Base-by-base conservation (phyloP, 768 basidiomycete genomes). In the Boletus sp. region DNA sequence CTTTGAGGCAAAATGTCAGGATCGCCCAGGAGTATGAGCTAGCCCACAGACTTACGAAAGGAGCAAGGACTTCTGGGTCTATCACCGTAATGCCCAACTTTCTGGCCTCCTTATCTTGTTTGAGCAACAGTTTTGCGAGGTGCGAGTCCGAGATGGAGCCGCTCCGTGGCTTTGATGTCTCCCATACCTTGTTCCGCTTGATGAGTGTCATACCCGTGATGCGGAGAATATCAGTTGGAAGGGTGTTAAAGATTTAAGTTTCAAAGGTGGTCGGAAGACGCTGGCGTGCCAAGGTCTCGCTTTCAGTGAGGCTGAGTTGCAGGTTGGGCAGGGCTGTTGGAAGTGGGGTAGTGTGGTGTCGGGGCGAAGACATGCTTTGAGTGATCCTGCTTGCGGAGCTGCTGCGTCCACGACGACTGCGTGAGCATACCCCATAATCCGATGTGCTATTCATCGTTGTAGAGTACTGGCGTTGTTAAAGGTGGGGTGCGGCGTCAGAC, bases 161-260 rank as follows among this genome's bases (percentile, higher is more conserved):
- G 47, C 69, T 47, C 8, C 64, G 67, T 3, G 59, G 59, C 42
- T 59, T 59, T 46, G 64, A 61, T 4, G 30, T 47, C 32, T 67
- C 66, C 57, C 59, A 68, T 29, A 64, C 30, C 33, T 67, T 67
- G 10, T 32, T 66, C 15, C 66, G 61, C 20, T 61, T 44, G 20
- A 66, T 46, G 8, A 67, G 47, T 0, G 55, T 64, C 67, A 69
- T 63, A 42, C 68, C 67, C 2, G 57, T 32, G 29, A 64, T 24
- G 30, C 67, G 62, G 17, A 68, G 39, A 32, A 68, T 65, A 52
- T 68, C 46, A 2, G 65, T 67, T 7, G 67, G 65, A 17, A 68
- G 55, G n/a, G 64, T 57, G 40, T 65, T 68, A 54, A 63, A 65
- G 39, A 70, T 52, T 24, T 68, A 63, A 7, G 57, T 55, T n/a